Conservation (phyloP, 495 filamentous ascomycete species). For the Xylaria nigripes region DNA sequence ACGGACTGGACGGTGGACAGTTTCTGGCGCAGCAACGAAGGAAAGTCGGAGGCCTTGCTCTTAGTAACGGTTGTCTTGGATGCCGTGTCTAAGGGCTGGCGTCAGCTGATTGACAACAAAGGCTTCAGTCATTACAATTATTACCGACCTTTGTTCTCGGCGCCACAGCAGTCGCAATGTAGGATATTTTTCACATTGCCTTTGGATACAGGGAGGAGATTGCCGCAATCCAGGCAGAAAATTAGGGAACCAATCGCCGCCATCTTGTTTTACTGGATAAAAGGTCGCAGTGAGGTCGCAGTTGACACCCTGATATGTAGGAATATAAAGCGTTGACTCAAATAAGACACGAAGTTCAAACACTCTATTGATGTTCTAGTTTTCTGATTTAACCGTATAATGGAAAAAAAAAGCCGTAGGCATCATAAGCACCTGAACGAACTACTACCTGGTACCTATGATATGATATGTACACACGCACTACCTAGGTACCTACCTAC, state of each 20-base stretch:
- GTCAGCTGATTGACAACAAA: conserved; percentile 7
- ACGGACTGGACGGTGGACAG: conserved; percentile 78
- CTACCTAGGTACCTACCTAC: no score
- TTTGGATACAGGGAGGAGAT: conserved; percentile 72
- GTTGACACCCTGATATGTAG: no score
- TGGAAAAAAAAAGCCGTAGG: background rate
- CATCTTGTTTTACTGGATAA: conserved; percentile 43
- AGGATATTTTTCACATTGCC: conserved; percentile 67
- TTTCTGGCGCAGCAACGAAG: conserved; percentile 76
- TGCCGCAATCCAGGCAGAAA: conserved; percentile 91
- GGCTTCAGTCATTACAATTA: background rate
- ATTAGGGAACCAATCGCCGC: conserved; percentile 81
- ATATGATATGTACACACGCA: no score
- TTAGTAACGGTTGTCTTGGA: conserved; percentile 73
- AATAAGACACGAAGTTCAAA: background rate
- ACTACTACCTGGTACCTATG: no score
- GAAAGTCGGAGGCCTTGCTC: conserved; percentile 80
- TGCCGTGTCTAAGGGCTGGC: conserved; percentile 54
- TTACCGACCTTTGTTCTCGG: conserved; percentile 65
- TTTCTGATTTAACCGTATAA: background rate
- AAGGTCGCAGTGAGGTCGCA: background rate
- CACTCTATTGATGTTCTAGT: background rate
- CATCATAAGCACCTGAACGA: no score
- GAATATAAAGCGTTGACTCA: background rate
- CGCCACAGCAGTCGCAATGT: conserved; percentile 75